These are phyloP conservation scores for Aspergillus chevalieri DNA, from an alignment of 2,329 filamentous ascomycete genomes.

Conservation along the genomic window DNA sequence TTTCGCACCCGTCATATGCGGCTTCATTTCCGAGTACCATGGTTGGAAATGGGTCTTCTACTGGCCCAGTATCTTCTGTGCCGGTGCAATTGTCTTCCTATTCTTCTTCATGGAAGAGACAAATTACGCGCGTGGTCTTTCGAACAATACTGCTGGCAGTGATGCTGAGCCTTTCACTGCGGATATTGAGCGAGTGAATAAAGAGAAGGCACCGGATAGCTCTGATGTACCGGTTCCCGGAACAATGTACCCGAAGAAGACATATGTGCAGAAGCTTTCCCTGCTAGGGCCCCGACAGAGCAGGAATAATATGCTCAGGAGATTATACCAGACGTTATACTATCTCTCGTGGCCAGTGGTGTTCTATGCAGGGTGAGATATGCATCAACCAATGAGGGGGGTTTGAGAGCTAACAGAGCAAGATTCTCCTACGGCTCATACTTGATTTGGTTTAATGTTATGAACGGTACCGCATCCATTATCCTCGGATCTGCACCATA, in stretches of 20 bases:
- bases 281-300: slow-evolving; percentile 21
- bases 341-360: slow-evolving; percentile 35
- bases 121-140: slow-evolving; percentile 38
- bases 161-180: slow-evolving; percentile 3
- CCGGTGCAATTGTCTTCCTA: slow-evolving; percentile 40
- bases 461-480: slow-evolving; percentile 35
- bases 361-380: slow-evolving; percentile 30
- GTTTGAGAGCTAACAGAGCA: slow-evolving; percentile 2
- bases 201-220: slow-evolving; percentile 13
- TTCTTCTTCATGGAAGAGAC: slow-evolving; percentile 54
- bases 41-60: slow-evolving; percentile 47
- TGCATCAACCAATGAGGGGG: no score
- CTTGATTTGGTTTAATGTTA: slow-evolving; percentile 35
- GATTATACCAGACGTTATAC: slow-evolving; percentile 27
- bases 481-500: slow-evolving; percentile 32
- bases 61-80: slow-evolving; percentile 49
- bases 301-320: slow-evolving; percentile 29
- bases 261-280: slow-evolving; percentile 28
- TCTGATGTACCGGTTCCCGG: slow-evolving; percentile 11
- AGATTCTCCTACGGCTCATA: slow-evolving; percentile 37
- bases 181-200: slow-evolving; percentile 9
- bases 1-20: slow-evolving; percentile 42
- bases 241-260: slow-evolving; percentile 23
- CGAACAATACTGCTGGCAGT: not conserved
- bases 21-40: slow-evolving; percentile 42